Evolutionary conservation across 139 green algal genomes (phyloP), one percentile per base, ranked within the genome.

Genomic region (Astrephomene gubernaculifera): DNA sequence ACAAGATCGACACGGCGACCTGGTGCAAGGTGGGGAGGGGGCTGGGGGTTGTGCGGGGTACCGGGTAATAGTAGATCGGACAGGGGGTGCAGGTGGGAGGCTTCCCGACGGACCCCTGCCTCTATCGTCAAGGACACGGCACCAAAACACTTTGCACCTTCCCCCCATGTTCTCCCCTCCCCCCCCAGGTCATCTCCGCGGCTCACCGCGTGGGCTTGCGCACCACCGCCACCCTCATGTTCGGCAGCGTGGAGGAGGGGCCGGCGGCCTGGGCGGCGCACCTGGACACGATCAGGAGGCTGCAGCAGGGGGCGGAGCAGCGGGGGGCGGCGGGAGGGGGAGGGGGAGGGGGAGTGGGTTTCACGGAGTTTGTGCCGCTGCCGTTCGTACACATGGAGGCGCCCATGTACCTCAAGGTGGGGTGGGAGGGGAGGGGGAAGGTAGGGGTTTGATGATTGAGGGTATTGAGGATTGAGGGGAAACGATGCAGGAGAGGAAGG

Each of bases 341-440:
- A 27, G 60, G 39, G 2, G 93, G 90, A 24, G 60, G 29, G 7
- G 94, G 88, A 24, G 89, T 90, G 27, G 90, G 91, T 68, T 94
- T 98, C 88, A 95, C 94, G 0, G 96, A 98, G 87, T 98, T 98
- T 85, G 96, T 98, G 65, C 96, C 96, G 44, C 94, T 98, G 53
- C 96, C 96, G 9, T 98, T 98, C 91, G 96, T 98, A 67, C 95
- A 98, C 94, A 97, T 98, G 94, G 91, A 98, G 87, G 90, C 95
- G 19, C 96, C 96, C 0, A 73, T 97, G 22, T 98, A 94, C 87
- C 87, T 94, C 21, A 85, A 85, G 94, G 93, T 91, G 61, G 9
- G 57, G 57, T 65, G 57, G 57, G 57, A 27, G 57, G 19, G 57
- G 31, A n/a, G n/a, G n/a, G n/a, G n/a, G n/a, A n/a, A n/a, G n/a